A percentile compares a stretch with the other conserved stretches of the same genome.
Conservation (phyloP, 495 filamentous ascomycete species). For the Paragyromitra xinjiangensis region DNA sequence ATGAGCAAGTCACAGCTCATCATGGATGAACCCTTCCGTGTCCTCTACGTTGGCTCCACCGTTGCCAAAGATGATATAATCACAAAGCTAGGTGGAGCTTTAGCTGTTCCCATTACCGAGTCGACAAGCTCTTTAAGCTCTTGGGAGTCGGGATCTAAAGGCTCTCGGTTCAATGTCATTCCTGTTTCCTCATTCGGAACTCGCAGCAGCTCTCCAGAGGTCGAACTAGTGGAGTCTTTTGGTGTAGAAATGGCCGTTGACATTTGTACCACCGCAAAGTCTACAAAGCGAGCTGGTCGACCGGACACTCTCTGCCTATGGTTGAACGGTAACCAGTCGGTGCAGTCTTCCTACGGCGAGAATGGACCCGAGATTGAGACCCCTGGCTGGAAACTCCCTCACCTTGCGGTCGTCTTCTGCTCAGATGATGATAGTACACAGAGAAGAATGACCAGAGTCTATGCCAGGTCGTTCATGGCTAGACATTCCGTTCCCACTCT, state of each 20-base stretch:
- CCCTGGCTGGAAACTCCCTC: constrained; percentile 71
- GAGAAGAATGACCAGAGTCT: constrained; percentile 62
- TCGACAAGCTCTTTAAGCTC: constrained; percentile 61
- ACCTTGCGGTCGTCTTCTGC: constrained; percentile 75
- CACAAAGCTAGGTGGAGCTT: constrained; percentile 76
- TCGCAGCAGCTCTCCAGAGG: constrained; percentile 69
- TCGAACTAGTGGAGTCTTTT: constrained; percentile 75
- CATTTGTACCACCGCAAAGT: constrained; percentile 69
- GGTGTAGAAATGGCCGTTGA: constrained; percentile 76
- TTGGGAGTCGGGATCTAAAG: constrained; percentile 60
- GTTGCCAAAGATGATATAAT: constrained; percentile 73
- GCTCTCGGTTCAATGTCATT: constrained; percentile 75
- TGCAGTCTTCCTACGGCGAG: constrained; percentile 61
- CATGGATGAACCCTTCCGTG: constrained; percentile 71
- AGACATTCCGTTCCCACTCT: constrained; percentile 73
- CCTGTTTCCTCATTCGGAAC: constrained; percentile 76
- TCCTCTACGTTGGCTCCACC: constrained; percentile 73
- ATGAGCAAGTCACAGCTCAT: constrained; percentile 73
- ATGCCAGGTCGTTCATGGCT: constrained; percentile 70
- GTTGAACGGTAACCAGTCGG: constrained; percentile 67
- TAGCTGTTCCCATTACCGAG: constrained; percentile 64
- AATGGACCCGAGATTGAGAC: constrained; percentile 63
- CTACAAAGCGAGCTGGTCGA: constrained; percentile 60
- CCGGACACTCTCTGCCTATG: constrained; percentile 65
- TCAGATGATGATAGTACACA: constrained; percentile 65